Evolutionary conservation across 1,284 basidiomycete genomes (phyloP).

Genomic region (Sparassis latifolia): DNA sequence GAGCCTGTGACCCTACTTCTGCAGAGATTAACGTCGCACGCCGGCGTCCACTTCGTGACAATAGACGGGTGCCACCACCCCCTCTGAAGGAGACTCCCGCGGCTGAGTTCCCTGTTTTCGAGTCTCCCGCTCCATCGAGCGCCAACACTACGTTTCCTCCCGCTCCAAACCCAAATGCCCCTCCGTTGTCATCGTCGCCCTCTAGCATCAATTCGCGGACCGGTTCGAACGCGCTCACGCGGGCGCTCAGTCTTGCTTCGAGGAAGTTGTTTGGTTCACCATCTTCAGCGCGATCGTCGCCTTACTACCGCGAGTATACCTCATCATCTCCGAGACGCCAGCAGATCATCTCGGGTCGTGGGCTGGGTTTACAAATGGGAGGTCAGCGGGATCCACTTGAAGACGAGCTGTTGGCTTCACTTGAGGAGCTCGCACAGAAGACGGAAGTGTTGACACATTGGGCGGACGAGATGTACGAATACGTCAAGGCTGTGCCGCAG

Average conservation of each 20-base stretch:
- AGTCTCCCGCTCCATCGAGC: constrained; percentile 21
- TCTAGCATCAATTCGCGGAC: constrained; percentile 52
- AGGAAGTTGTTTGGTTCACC: constrained; percentile 83
- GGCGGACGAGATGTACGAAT: constrained; percentile 89
- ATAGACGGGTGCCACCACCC: constrained; percentile 39
- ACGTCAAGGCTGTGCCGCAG: constrained; percentile 70
- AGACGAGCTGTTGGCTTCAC: constrained; percentile 63
- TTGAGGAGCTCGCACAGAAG: constrained; percentile 94
- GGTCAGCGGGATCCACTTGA: constrained; percentile 69
- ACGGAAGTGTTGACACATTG: constrained; percentile 89
- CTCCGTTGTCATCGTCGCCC: constrained; percentile 56
- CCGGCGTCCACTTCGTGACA: constrained; percentile 50
- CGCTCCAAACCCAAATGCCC: constrained; percentile 34
- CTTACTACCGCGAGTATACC: constrained; percentile 22
- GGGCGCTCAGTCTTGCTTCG: constrained; percentile 85
- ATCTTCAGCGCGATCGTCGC: constrained; percentile 23
- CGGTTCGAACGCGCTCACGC: constrained; percentile 71
- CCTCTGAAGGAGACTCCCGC: constrained; percentile 33
- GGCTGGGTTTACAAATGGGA: constrained; percentile 22
- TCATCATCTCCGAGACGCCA: constrained; percentile 48
- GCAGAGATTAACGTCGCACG: constrained; percentile 61
- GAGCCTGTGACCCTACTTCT: not conserved
- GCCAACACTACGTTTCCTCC: constrained; percentile 59
- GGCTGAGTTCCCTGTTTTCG: constrained; percentile 25
- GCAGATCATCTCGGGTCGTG: constrained; percentile 23